Percentiles rank a stretch among this genome's conserved stretches.
Evolutionary conservation across 345 rosid species (phyloP).

Genomic region (Atalantia buxifolia): DNA sequence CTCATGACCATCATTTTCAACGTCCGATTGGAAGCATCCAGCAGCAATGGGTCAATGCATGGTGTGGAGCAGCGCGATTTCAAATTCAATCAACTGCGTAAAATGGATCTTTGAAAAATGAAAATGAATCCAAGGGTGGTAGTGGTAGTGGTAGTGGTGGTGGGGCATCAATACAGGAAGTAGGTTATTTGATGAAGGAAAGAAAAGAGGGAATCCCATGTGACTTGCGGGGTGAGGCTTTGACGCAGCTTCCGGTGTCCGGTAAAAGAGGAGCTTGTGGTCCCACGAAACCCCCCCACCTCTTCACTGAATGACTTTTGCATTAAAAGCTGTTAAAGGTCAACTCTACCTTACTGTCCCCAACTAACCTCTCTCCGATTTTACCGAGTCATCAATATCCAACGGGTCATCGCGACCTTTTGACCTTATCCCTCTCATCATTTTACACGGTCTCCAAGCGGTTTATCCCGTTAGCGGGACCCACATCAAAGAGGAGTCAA

Average conservation of each 20-base stretch:
- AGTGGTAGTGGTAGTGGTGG: neutral
- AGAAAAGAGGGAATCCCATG: slow-evolving; percentile 42
- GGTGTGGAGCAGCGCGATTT: neutral
- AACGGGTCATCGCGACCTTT: slow-evolving; percentile 43
- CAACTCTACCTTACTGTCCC: slow-evolving; percentile 61
- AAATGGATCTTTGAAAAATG: neutral
- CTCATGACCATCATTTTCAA: neutral
- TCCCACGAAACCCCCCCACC: slow-evolving; percentile 6
- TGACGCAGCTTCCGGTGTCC: slow-evolving; percentile 44
- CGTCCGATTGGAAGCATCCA: slow-evolving; percentile 10
- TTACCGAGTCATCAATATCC: slow-evolving; percentile 31
- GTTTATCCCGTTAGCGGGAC: slow-evolving; percentile 18
- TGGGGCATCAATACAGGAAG: too few relatives aligned
- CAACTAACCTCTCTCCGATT: slow-evolving; percentile 25
- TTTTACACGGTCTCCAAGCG: slow-evolving; percentile 31
- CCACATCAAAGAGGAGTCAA: slow-evolving; percentile 38
- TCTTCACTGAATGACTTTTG: slow-evolving; percentile 27
- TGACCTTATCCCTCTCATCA: slow-evolving; percentile 34
- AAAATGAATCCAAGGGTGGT: neutral
- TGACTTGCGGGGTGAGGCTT: slow-evolving; percentile 37
- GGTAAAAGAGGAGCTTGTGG: slow-evolving; percentile 26
- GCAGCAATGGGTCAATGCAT: neutral
- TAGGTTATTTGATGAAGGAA: too few relatives aligned
- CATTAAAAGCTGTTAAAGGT: slow-evolving; percentile 43
- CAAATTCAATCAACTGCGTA: slow-evolving; percentile 1